A percentile compares a stretch with the other conserved stretches of the same genome.
These are phyloP conservation scores for Starmerella geochares DNA, from an alignment of 805 yeast species.

Conservation along the genomic window DNA sequence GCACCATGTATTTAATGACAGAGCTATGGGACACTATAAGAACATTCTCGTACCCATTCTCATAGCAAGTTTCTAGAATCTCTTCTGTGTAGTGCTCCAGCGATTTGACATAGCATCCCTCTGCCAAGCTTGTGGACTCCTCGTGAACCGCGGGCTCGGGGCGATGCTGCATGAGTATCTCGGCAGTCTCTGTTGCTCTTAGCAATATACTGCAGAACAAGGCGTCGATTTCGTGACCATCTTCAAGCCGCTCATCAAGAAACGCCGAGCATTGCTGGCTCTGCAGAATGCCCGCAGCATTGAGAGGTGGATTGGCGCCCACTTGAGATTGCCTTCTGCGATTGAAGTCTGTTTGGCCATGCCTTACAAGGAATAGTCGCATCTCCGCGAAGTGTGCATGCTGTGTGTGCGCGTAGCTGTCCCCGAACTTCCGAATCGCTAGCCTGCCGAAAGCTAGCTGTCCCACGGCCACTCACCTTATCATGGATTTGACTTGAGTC, in stretches of 20 bases:
- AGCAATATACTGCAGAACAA: constrained; percentile 7
- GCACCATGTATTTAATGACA: constrained; percentile 8
- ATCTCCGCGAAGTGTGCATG: background rate
- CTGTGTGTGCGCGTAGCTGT: background rate
- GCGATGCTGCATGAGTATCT: constrained; percentile 1
- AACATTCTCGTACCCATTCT: background rate
- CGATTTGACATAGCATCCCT: constrained; percentile 6
- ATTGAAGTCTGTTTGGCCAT: constrained; percentile 12
- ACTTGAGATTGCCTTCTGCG: background rate
- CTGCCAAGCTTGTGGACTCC: constrained; percentile 1
- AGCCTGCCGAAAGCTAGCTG: too few species aligned
- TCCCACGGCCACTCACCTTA: too few species aligned
- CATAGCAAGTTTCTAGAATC: background rate
- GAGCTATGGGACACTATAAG: constrained; percentile 14
- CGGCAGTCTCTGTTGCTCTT: constrained; percentile 5
- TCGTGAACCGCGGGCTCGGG: background rate
- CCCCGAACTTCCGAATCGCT: too few species aligned
- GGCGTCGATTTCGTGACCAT: constrained; percentile 6
- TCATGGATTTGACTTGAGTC: too few species aligned
- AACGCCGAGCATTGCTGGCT: background rate
- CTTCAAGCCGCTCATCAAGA: background rate
- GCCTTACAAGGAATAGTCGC: constrained; percentile 11
- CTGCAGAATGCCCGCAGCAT: constrained; percentile 6
- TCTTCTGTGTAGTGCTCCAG: background rate
- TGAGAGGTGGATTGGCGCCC: constrained; percentile 10